Conservation (phyloP, 768 basidiomycete genomes). For the Rhodotorula taiwanensis region DNA sequence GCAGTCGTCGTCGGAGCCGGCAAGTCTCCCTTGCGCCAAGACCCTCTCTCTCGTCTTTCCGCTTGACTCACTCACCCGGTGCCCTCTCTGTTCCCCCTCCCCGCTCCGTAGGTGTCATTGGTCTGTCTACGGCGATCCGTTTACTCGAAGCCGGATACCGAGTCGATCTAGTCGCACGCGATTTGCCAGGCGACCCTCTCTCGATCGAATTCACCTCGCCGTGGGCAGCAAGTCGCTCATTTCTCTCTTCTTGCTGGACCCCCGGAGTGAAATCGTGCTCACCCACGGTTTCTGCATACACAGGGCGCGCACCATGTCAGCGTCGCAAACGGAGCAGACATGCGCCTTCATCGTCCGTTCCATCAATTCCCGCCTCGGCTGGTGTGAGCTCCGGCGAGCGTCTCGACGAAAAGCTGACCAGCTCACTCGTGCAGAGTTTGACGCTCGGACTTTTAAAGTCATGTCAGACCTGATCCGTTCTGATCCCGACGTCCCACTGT, state of each 20-base stretch:
- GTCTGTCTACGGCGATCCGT: conserved; percentile 66
- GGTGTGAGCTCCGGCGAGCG: too few species aligned
- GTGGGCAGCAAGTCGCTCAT: conserved; percentile 61
- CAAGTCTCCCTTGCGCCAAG: conserved; percentile 37
- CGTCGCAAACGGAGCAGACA: conserved; percentile 51
- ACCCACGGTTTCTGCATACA: too few species aligned
- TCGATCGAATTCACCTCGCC: conserved; percentile 69
- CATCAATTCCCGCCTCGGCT: too few species aligned
- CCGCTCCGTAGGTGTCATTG: conserved; percentile 58
- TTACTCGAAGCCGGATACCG: conserved; percentile 61
- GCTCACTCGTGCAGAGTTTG: conserved; percentile 51
- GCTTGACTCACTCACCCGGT: too few species aligned
- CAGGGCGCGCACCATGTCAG: conserved; percentile 78
- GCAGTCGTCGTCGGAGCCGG: conserved; percentile 50
- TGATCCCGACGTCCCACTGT: conserved; percentile 10
- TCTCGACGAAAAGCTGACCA: not conserved
- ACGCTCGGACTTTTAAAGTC: conserved; percentile 64
- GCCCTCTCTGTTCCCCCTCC: conserved; percentile 8
- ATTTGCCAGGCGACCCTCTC: conserved; percentile 65
- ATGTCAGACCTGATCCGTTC: conserved; percentile 59
- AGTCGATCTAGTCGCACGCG: conserved; percentile 65
- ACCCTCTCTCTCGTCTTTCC: too few species aligned
- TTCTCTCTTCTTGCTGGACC: not conserved
- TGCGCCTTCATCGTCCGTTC: conserved; percentile 54
- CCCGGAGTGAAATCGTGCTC: too few species aligned